Percentiles rank a stretch among this genome's conserved stretches.
Evolutionary conservation across 2,329 filamentous ascomycete genomes (phyloP).

Genomic region (Colletotrichum tamarilloi): DNA sequence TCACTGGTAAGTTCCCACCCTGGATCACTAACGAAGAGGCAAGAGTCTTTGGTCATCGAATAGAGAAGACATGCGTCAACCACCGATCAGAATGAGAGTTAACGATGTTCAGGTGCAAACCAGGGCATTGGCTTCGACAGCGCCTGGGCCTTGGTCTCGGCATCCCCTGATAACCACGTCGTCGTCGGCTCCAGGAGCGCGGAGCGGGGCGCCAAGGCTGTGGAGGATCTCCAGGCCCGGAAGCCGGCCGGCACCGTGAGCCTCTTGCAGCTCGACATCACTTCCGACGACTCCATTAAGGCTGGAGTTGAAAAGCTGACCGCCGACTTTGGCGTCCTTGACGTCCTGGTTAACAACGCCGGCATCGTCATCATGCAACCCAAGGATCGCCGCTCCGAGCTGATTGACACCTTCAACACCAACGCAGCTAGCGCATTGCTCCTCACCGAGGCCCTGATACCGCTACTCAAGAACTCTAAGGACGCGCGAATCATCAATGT

Average conservation of each 20-base stretch:
- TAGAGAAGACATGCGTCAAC: too few relatives aligned
- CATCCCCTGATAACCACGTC: conserved; percentile 51
- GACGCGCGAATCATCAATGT: conserved; percentile 47
- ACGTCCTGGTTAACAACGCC: conserved; percentile 69
- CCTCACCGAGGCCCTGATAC: conserved; percentile 45
- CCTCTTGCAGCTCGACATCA: conserved; percentile 67
- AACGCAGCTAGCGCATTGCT: conserved; percentile 46
- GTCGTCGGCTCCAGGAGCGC: conserved; percentile 50
- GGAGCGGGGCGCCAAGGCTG: conserved; percentile 50
- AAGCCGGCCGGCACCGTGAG: conserved; percentile 68
- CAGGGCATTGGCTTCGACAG: conserved; percentile 59
- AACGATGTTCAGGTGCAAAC: conserved; percentile 48
- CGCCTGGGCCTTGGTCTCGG: conserved; percentile 45
- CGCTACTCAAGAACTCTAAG: conserved; percentile 44
- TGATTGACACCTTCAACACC: conserved; percentile 60
- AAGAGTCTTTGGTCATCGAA: not conserved
- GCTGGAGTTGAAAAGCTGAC: conserved; percentile 63
- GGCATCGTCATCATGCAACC: conserved; percentile 65
- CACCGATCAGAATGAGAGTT: not conserved
- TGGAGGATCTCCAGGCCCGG: conserved; percentile 45
- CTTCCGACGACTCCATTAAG: conserved; percentile 66
- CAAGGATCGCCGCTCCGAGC: conserved; percentile 63
- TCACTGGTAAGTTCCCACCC: not conserved
- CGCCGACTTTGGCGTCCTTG: conserved; percentile 59
- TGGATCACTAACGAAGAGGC: too few relatives aligned